phyloP scores from a whole-genome alignment of 2,329 filamentous ascomycete species.

The Calycina marina region DNA sequence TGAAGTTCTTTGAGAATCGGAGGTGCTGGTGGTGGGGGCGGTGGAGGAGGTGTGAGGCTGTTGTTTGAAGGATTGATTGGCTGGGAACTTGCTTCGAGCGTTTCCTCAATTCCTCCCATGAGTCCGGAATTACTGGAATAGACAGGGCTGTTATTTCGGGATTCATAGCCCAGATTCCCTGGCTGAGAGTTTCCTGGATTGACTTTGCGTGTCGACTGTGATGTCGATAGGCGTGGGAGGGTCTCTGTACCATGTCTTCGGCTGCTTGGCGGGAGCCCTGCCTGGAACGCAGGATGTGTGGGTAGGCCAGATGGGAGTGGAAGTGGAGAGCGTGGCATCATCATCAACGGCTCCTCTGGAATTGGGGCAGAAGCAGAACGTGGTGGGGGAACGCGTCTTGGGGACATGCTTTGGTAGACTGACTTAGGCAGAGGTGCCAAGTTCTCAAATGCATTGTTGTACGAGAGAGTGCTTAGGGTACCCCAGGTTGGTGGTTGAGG shows the following conservation, averaged over 20 bases:
- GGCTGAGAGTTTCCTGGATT: conserved; percentile 19
- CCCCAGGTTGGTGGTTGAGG: conserved; percentile 7
- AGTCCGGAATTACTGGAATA: conserved; percentile 12
- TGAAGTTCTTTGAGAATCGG: conserved; percentile 47
- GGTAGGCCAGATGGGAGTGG: conserved; percentile 22
- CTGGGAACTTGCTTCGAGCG: conserved; percentile 24
- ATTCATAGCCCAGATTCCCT: conserved; percentile 20
- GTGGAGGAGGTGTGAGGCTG: conserved; percentile 33
- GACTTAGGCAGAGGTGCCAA: conserved; percentile 21
- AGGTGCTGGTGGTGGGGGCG: conserved; percentile 35
- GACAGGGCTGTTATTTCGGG: conserved; percentile 16
- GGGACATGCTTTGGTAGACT: conserved; percentile 27
- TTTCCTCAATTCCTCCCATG: conserved; percentile 34
- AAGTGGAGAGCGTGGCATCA: conserved; percentile 22
- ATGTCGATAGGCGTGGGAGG: conserved; percentile 7
- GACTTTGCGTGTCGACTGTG: conserved; percentile 17
- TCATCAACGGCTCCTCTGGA: conserved; percentile 34
- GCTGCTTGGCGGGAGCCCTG: conserved; percentile 23
- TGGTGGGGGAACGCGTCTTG: conserved; percentile 32
- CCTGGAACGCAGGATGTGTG: conserved; percentile 29
- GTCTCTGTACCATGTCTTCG: conserved; percentile 15
- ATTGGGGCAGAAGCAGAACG: conserved; percentile 49
- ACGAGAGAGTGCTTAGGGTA: conserved; percentile 14
- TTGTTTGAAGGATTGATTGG: conserved; percentile 32
- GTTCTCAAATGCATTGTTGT: conserved; percentile 17